A percentile compares a stretch with the other conserved stretches of the same genome.
phyloP scores from a whole-genome alignment of 1,284 basidiomycete genomes.

The Trametes hirsuta region DNA sequence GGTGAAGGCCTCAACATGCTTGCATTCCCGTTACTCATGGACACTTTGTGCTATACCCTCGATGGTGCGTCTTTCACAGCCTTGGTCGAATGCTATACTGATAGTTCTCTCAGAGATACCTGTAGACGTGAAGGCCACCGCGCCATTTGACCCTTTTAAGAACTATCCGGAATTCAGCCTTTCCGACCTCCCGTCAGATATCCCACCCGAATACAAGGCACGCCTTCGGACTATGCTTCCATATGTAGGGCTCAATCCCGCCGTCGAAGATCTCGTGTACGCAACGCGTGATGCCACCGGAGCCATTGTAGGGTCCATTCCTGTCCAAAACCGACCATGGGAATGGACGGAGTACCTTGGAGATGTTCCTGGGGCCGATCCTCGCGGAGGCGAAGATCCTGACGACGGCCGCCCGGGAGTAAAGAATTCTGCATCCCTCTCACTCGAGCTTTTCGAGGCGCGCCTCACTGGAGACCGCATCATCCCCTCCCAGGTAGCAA shows the following conservation, averaged over 20 bases:
- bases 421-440: slow-evolving; percentile 72
- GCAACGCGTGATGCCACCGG: slow-evolving; percentile 58
- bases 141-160: slow-evolving; percentile 57
- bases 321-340: slow-evolving; percentile 77
- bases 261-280: slow-evolving; percentile 61
- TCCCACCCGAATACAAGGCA: slow-evolving; percentile 58
- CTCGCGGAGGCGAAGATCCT: slow-evolving; percentile 35
- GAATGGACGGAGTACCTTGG: slow-evolving; percentile 83
- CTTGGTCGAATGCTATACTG: neutral
- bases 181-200: slow-evolving; percentile 55
- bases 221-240: slow-evolving; percentile 61
- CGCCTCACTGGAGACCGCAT: slow-evolving; percentile 64
- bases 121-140: slow-evolving; percentile 52
- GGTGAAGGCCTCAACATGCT: slow-evolving; percentile 54
- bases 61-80: slow-evolving; percentile 55
- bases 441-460: slow-evolving; percentile 71
- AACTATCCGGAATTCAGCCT: slow-evolving; percentile 58
- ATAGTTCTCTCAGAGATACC: slow-evolving; percentile 56
- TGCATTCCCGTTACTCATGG: slow-evolving; percentile 66
- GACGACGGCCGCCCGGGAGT: slow-evolving; percentile 42
- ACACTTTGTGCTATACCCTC: slow-evolving; percentile 72
- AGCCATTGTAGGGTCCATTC: slow-evolving; percentile 47
- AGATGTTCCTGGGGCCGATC: slow-evolving; percentile 49
- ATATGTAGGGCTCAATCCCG: slow-evolving; percentile 50
- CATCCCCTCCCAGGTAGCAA: slow-evolving; percentile 24